Evolutionary conservation across 1,284 basidiomycete genomes (phyloP), one percentile per base, ranked within the genome.

Genomic region (Moniliella sp.): DNA sequence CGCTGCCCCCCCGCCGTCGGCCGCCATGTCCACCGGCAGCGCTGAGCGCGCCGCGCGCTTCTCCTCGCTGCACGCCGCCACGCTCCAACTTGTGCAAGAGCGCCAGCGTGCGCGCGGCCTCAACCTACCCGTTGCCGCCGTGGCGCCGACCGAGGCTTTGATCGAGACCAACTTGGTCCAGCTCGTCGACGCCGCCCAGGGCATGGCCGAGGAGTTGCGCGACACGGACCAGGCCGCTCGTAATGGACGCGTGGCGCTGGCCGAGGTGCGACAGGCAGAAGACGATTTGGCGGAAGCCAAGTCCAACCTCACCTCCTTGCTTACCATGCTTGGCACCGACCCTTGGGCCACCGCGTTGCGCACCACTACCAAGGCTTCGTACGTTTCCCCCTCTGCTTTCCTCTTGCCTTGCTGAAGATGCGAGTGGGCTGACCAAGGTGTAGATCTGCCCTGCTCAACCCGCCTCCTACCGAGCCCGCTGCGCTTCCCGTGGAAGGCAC

Each of bases 61-160:
- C 7, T 25, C 31, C 15, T 25, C 25, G 7, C 31, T 32, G 12
- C 23, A 18, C 25, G 23, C 18, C 21, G 23, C 12, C 3, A 32
- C 31, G 11, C 31, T 32, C 31, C 17, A 21, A 14, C 31, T 23
- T 15, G 12, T 32, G 13, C 31, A 32, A 15, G 31, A 32, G 13
- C 21, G 31, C 10, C 25, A 15, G 13, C 31, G 31, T 3, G n/a
- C 31, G 9, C 19, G 25, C 31, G 18, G 21, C 23, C 31, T 32
- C 11, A n/a, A 10, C 10, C 3, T 21, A 25, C 18, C 21, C 3
- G 18, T 13, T 8, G 25, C 17, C 15, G 31, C 31, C 7, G 16
- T 25, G 15, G 15, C 31, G 10, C 26, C 31, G 12, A 15, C 31
- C 5, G 26, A 32, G 11, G 15, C 16, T 13, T 15, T 14, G 11